Evolutionary conservation across 345 rosid genomes (phyloP).

Genomic region (Diplotaxis tenuifolia): DNA sequence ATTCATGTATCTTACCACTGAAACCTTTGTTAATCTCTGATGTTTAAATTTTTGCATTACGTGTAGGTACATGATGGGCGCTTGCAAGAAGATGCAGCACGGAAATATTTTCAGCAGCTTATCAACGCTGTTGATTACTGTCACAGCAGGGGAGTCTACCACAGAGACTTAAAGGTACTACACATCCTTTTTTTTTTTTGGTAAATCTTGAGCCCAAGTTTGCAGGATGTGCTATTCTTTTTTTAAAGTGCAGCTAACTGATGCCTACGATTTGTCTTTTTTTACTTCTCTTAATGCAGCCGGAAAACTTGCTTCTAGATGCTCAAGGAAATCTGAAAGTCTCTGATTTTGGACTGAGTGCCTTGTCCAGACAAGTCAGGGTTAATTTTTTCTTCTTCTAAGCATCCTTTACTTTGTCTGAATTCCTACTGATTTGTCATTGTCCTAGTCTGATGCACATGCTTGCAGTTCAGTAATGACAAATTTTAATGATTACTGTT

Average conservation of each 20-base stretch:
- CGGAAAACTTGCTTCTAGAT: slow-evolving; percentile 91
- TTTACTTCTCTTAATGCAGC: slow-evolving; percentile 46
- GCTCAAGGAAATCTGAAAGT: slow-evolving; percentile 84
- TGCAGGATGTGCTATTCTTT: neutral
- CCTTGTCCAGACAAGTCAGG: slow-evolving; percentile 96
- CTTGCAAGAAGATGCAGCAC: slow-evolving; percentile 81
- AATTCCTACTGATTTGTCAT: neutral
- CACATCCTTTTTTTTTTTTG: neutral
- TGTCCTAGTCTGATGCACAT: neutral
- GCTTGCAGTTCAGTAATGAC: neutral
- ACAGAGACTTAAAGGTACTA: slow-evolving; percentile 84
- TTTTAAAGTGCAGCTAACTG: neutral
- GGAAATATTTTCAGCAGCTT: slow-evolving; percentile 90
- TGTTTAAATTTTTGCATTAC: slow-evolving; percentile 7
- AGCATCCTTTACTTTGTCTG: neutral
- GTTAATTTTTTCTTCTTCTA: slow-evolving; percentile 41
- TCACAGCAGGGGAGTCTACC: slow-evolving; percentile 93
- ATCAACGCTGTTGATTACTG: slow-evolving; percentile 97
- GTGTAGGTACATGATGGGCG: slow-evolving; percentile 87
- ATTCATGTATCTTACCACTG: neutral
- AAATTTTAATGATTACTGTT: neutral
- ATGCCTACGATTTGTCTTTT: neutral
- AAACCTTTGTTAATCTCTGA: neutral
- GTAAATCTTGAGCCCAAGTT: neutral
- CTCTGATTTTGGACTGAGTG: slow-evolving; percentile 98